Percentiles rank a stretch among this genome's conserved stretches.
Evolutionary conservation across 2,329 filamentous ascomycete species (phyloP).

Genomic region (Cryphonectria radicalis): DNA sequence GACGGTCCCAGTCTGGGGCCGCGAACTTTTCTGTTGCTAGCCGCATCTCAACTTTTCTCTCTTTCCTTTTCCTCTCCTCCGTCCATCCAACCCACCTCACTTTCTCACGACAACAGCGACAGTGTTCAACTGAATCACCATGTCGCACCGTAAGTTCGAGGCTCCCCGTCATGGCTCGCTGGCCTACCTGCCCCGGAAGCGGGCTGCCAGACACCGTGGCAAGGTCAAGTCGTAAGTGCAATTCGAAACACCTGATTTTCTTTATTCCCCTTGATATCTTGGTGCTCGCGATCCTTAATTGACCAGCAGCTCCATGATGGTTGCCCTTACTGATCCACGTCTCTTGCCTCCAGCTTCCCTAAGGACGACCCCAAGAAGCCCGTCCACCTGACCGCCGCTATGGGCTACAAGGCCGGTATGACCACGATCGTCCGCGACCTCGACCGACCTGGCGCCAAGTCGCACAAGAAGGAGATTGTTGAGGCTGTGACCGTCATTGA

Average conservation of each 20-base stretch:
- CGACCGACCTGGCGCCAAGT: conserved; percentile 98
- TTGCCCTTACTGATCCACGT: conserved; percentile 12
- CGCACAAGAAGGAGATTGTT: conserved; percentile 98
- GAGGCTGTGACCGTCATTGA: conserved; percentile 88
- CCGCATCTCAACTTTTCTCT: conserved; percentile 16
- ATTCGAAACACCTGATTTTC: conserved; percentile 21
- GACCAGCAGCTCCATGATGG: neutral
- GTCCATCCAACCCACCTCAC: conserved; percentile 21
- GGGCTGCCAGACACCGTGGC: conserved; percentile 89
- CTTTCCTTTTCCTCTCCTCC: conserved; percentile 10
- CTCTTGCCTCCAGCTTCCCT: conserved; percentile 74
- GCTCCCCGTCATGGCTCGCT: conserved; percentile 95
- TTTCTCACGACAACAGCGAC: conserved; percentile 27
- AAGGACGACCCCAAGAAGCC: conserved; percentile 99
- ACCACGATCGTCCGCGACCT: conserved; percentile 99
- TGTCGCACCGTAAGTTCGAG: conserved; percentile 67
- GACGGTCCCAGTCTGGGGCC: conserved; percentile 13
- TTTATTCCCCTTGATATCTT: neutral
- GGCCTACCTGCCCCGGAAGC: conserved; percentile 87
- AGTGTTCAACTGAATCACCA: conserved; percentile 32
- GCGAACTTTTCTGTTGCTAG: conserved; percentile 21
- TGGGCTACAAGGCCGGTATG: conserved; percentile 99
- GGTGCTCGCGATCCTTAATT: neutral
- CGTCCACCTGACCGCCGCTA: conserved; percentile 95
- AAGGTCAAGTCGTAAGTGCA: conserved; percentile 94